Evolutionary conservation across 73 alveolate genomes (phyloP).

Genomic region (Paramecium biaurelia): DNA sequence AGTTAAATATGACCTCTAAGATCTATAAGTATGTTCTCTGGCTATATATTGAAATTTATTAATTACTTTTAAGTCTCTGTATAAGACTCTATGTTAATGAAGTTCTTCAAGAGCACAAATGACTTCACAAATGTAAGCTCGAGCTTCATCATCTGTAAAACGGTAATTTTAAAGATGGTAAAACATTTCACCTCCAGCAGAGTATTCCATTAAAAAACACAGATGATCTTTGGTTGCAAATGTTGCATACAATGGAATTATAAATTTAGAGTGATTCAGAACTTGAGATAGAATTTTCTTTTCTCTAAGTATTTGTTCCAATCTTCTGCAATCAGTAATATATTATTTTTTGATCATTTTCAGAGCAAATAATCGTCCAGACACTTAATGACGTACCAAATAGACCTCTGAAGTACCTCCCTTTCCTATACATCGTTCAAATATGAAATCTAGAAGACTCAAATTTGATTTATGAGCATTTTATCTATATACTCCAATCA

Average conservation of each 20-base stretch:
- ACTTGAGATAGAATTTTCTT: slow-evolving; percentile 52
- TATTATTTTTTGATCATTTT: slow-evolving; percentile 60
- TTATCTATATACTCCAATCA: background rate
- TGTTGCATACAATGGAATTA: slow-evolving; percentile 55
- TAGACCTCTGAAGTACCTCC: slow-evolving; percentile 66
- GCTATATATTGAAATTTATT: background rate
- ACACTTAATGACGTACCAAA: slow-evolving; percentile 55
- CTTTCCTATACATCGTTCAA: slow-evolving; percentile 57
- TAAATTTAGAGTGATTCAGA: slow-evolving; percentile 39
- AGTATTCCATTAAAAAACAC: slow-evolving; percentile 74
- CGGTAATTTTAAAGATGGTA: slow-evolving; percentile 63
- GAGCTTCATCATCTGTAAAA: slow-evolving; percentile 67
- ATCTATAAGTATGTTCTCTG: slow-evolving; percentile 76
- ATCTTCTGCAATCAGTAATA: slow-evolving; percentile 59
- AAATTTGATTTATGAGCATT: background rate
- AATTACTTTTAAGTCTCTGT: slow-evolving; percentile 68
- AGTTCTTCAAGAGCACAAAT: slow-evolving; percentile 69
- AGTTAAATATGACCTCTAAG: slow-evolving; percentile 73
- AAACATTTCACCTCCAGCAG: slow-evolving; percentile 85
- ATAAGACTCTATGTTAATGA: slow-evolving; percentile 65
- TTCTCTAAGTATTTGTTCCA: slow-evolving; percentile 58
- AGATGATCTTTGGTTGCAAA: slow-evolving; percentile 56
- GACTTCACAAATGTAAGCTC: slow-evolving; percentile 61
- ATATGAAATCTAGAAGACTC: slow-evolving; percentile 22
- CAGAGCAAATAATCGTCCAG: slow-evolving; percentile 56